phyloP scores from a whole-genome alignment of 129 eudicot genomes.

The Sambucus nigra region DNA sequence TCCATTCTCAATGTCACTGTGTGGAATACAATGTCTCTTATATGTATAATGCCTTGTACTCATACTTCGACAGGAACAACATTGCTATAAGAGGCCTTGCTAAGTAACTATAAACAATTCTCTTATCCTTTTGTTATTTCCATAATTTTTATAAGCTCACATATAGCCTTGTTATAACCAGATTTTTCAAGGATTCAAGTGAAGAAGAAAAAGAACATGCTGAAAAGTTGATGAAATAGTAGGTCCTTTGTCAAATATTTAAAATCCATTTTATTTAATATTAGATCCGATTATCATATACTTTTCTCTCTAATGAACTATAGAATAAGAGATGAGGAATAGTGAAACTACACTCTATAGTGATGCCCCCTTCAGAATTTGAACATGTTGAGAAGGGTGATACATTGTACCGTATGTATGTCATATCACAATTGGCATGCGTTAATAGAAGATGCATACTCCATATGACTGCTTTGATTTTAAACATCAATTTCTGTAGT shows the following conservation, averaged over 20 bases:
- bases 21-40: constrained; percentile 45
- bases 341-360: constrained; percentile 25
- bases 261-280: background rate
- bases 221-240: constrained; percentile 12
- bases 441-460: too few species aligned
- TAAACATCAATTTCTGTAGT: too few species aligned
- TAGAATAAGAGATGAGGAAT: constrained; percentile 48
- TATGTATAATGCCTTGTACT: constrained; percentile 29
- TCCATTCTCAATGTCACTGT: constrained; percentile 11
- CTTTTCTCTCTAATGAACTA: background rate
- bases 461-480: too few species aligned
- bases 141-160: background rate
- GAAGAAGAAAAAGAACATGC: constrained; percentile 13
- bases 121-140: background rate
- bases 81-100: constrained; percentile 37
- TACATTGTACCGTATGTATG: constrained; percentile 32
- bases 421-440: too few species aligned
- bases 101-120: too few species aligned
- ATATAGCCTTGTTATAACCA: background rate
- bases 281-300: background rate
- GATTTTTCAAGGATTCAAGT: constrained; percentile 15
- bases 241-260: background rate
- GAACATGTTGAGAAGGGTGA: constrained; percentile 47
- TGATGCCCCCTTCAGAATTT: constrained; percentile 28
- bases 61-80: constrained; percentile 28